A percentile compares a stretch with the other conserved stretches of the same genome.
Evolutionary conservation across 176 grass and related monocot species (phyloP).

Genomic region (Eleusine indica): DNA sequence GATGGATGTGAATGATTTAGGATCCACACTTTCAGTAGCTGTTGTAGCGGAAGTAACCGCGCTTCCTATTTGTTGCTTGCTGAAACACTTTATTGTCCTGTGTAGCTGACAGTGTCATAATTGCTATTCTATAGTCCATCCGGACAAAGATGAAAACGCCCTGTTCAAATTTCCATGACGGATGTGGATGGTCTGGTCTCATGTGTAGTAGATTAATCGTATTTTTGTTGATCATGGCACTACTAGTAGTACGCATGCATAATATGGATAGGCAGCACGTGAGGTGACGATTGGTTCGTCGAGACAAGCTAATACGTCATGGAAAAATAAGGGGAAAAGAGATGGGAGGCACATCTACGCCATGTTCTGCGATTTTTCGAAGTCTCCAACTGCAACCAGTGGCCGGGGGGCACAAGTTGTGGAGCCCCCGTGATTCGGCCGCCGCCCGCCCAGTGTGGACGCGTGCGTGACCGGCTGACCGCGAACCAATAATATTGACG

Average conservation of each 20-base stretch:
- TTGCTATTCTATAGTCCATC: neutral
- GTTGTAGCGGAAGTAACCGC: constrained; percentile 29
- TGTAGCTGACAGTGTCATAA: neutral
- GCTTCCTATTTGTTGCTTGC: constrained; percentile 41
- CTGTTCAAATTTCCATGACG: neutral
- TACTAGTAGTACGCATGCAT: neutral
- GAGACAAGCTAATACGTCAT: neutral
- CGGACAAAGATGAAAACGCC: too few relatives aligned
- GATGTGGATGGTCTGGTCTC: neutral
- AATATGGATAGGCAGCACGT: neutral
- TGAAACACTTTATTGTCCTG: neutral
- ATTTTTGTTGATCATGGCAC: neutral
- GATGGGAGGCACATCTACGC: too few relatives aligned
- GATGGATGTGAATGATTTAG: neutral
- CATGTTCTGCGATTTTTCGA: neutral
- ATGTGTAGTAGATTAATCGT: neutral
- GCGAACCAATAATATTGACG: neutral
- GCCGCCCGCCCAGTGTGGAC: neutral
- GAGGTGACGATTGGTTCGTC: neutral
- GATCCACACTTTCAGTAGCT: neutral
- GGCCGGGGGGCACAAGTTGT: neutral
- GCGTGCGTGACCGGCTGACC: neutral
- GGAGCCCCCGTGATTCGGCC: neutral
- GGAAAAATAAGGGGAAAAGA: too few relatives aligned
- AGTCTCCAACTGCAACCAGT: too few relatives aligned